Percentiles rank a stretch among this genome's conserved stretches.
Conservation (phyloP, 768 basidiomycete genomes). For the Termitomyces sp. region DNA sequence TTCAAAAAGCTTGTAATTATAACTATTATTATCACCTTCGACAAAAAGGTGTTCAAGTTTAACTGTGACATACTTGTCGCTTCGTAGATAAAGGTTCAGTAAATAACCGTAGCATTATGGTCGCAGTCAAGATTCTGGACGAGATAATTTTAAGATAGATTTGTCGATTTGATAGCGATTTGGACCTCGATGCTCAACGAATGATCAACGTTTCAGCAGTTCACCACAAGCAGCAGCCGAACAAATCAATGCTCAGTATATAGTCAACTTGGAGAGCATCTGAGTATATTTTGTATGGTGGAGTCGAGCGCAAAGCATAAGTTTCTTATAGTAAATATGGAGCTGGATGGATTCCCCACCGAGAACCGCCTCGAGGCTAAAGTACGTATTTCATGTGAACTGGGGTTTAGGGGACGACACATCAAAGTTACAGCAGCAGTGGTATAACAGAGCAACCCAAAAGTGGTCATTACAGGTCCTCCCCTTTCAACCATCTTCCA, state of each 20-base stretch:
- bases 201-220: background rate
- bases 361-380: too few species aligned
- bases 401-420: background rate
- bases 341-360: background rate
- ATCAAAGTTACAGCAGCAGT: background rate
- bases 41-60: background rate
- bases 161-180: too few species aligned
- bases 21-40: background rate
- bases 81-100: too few species aligned
- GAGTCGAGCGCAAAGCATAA: background rate
- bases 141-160: too few species aligned
- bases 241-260: too few species aligned
- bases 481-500: constrained; percentile 55
- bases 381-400: too few species aligned
- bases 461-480: constrained; percentile 31
- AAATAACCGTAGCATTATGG: too few species aligned
- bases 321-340: background rate
- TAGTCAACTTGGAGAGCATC: background rate
- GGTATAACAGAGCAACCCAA: background rate
- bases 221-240: background rate
- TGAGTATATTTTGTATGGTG: background rate
- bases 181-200: background rate
- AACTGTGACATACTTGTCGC: background rate
- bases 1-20: background rate
- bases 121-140: too few species aligned